A percentile compares a stretch with the other conserved stretches of the same genome.
Evolutionary conservation across 2,329 filamentous ascomycete species (phyloP).

Genomic region (Cryphonectria radicalis): DNA sequence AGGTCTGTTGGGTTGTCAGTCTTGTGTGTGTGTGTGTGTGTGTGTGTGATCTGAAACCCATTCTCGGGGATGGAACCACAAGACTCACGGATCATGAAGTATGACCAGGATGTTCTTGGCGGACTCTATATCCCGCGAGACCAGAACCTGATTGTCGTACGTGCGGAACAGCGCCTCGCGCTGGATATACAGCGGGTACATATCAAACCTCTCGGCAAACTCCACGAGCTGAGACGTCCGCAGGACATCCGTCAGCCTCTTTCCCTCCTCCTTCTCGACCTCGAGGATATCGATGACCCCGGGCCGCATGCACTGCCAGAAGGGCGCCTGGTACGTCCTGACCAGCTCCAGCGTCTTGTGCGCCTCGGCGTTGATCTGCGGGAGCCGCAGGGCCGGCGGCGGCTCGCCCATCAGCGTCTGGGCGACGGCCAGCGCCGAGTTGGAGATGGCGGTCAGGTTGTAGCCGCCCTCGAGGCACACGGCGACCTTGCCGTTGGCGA

Average conservation of each 20-base stretch:
- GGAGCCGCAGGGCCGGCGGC: conserved; percentile 65
- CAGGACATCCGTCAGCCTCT: conserved; percentile 79
- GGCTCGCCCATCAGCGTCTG: conserved; percentile 95
- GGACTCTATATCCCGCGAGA: conserved; percentile 71
- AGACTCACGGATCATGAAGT: conserved; percentile 83
- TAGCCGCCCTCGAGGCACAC: conserved; percentile 97
- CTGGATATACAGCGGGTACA: conserved; percentile 81
- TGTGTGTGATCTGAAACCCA: conserved; percentile 6
- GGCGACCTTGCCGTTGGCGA: conserved; percentile 84
- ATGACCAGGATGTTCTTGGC: conserved; percentile 77
- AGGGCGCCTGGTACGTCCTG: conserved; percentile 65
- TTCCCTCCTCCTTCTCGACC: conserved; percentile 55
- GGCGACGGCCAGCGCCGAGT: conserved; percentile 88
- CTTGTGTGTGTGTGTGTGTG: neutral
- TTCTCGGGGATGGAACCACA: conserved; percentile 12
- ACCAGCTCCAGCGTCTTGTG: conserved; percentile 61
- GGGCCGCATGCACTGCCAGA: conserved; percentile 88
- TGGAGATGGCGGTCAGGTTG: conserved; percentile 89
- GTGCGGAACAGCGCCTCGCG: conserved; percentile 72
- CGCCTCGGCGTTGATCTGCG: conserved; percentile 62
- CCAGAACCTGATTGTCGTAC: conserved; percentile 85
- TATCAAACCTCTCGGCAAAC: conserved; percentile 72
- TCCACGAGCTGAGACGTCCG: conserved; percentile 74
- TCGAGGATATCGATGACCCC: conserved; percentile 61
- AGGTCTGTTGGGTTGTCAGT: conserved; percentile 53